Evolutionary conservation across 306 rosid genomes (phyloP).

Genomic region (Citrullus amarus): DNA sequence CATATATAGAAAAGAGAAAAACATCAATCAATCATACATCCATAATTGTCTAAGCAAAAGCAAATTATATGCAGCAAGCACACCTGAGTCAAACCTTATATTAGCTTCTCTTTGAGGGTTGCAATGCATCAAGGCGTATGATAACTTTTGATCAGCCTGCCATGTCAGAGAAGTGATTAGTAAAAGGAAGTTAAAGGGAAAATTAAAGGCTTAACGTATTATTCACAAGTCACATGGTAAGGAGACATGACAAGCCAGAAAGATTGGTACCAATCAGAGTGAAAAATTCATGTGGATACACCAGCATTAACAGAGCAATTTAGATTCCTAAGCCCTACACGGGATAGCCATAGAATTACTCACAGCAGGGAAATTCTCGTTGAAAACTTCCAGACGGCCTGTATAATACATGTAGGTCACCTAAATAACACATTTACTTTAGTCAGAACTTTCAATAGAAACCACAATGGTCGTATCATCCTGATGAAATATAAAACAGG

Average conservation of each 20-base stretch:
- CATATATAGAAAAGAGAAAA: neutral
- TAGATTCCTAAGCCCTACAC: neutral
- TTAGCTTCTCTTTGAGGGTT: slow-evolving; percentile 67
- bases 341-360: slow-evolving; percentile 26
- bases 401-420: slow-evolving; percentile 98
- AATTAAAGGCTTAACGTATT: neutral
- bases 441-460: slow-evolving; percentile 20
- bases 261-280: neutral
- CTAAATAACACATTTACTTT: slow-evolving; percentile 24
- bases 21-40: neutral
- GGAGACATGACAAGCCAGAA: neutral
- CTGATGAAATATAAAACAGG: neutral
- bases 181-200: neutral
- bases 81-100: slow-evolving; percentile 77
- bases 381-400: slow-evolving; percentile 97
- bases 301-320: neutral
- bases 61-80: slow-evolving; percentile 20
- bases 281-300: neutral
- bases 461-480: neutral
- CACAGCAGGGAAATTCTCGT: slow-evolving; percentile 89
- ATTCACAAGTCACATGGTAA: neutral
- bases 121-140: slow-evolving; percentile 85
- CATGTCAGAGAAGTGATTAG: slow-evolving; percentile 17
- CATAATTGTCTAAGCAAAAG: neutral
- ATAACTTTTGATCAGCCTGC: slow-evolving; percentile 91